These are phyloP conservation scores for Myotisia sp. DNA, from an alignment of 2,329 filamentous ascomycete genomes.

Conservation along the genomic window DNA sequence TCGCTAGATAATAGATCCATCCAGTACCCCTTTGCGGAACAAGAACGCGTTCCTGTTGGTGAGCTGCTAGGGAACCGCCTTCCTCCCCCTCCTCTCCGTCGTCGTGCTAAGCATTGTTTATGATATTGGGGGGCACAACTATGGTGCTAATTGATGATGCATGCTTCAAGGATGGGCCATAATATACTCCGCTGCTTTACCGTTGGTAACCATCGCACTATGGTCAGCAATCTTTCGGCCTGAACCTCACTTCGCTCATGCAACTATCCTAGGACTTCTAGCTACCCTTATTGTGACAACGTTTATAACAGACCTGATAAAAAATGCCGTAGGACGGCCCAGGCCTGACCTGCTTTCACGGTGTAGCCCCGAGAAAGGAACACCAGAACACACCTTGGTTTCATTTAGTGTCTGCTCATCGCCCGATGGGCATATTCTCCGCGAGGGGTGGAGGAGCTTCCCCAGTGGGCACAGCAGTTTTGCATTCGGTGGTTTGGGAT, in stretches of 20 bases:
- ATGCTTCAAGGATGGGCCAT: constrained; percentile 41
- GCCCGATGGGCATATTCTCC: constrained; percentile 41
- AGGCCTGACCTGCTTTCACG: constrained; percentile 79
- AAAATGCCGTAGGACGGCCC: constrained; percentile 72
- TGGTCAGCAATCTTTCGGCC: constrained; percentile 52
- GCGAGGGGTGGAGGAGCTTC: constrained; percentile 53
- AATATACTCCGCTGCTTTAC: constrained; percentile 60
- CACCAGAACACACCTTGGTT: constrained; percentile 41
- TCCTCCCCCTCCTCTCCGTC: neutral
- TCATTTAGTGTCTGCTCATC: constrained; percentile 33
- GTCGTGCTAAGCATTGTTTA: neutral
- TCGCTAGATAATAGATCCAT: constrained; percentile 71
- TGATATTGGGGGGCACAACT: neutral
- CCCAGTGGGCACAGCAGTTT: constrained; percentile 50
- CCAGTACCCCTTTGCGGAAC: constrained; percentile 69
- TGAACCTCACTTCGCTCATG: constrained; percentile 65
- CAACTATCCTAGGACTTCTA: constrained; percentile 65
- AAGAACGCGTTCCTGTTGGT: constrained; percentile 72
- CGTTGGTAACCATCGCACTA: constrained; percentile 50
- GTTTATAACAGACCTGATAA: constrained; percentile 79
- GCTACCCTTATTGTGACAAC: constrained; percentile 63
- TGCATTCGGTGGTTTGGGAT: constrained; percentile 47
- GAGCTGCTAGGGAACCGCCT: constrained; percentile 22
- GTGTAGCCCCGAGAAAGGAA: constrained; percentile 55
- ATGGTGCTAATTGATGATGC: constrained; percentile 2